Base-by-base conservation (phyloP, 192 early-diverging fungal genomes). In the Cetraspora pellucida region DNA sequence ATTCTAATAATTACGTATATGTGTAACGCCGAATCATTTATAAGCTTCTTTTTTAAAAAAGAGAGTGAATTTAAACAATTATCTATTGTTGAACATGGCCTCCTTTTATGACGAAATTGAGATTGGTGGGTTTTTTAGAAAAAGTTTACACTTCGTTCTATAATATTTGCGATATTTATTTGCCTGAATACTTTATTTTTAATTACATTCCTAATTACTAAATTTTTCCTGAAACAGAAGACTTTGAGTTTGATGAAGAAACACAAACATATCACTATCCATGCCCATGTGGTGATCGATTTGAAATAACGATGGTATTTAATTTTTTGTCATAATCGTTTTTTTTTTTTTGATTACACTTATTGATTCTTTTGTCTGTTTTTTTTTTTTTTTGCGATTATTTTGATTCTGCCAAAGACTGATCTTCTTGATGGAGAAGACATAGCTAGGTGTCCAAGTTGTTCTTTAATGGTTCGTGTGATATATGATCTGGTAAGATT, bases 271-370 rank as follows among this genome's bases (percentile, higher is more conserved):
- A 95, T 86, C 88, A 87, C 63, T 98, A 96, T 78, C 97, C 97
- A 30, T 98, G 96, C 80, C 97, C 97, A 2, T 98, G 97, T 84
- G 97, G 97, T 14, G 97, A 98, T 88, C 87, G 89, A 27, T 98
- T 98, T 79, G 85, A 93, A 77, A 97, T 97, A 75, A 90, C 92
- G 6, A 79, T 88, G 81, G 91, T 91, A 84, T 60, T 69, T 66
- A 60, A n/a, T 54, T 45, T 7, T 67, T 79, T 2, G 63, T 30
- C 17, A 72, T 3, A 8, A n/a, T 68, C 65, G 7, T 77, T 23
- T 2, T 13, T 49, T 80, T 27, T 1, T 14, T 19, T 16, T 52
- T 73, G 45, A 21, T 54, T 73, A n/a, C n/a, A n/a, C n/a, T 71
- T 74, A 25, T 19, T 72, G 21, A 31, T 19, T 10, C 27, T 3